Percentiles rank a stretch among this genome's conserved stretches.
phyloP scores from a whole-genome alignment of 345 rosid species.

The Eucalyptus sp. region DNA sequence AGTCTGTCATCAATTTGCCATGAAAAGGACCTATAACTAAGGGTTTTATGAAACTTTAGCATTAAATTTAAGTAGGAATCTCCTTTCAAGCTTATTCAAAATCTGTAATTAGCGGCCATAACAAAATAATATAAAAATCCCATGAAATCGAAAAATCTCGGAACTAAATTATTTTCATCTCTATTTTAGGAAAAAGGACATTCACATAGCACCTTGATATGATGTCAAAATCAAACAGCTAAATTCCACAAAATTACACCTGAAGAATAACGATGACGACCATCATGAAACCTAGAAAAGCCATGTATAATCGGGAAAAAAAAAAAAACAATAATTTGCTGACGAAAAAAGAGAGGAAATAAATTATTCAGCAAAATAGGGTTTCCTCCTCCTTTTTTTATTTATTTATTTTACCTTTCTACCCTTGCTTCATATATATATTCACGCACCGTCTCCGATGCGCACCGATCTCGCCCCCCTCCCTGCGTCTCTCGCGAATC shows the following conservation, averaged over 20 bases:
- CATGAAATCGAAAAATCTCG: rapidly evolving
- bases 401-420: background rate
- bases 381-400: background rate
- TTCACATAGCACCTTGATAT: background rate
- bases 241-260: background rate
- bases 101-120: rapidly evolving
- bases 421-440: background rate
- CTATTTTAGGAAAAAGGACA: background rate
- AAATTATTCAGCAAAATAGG: background rate
- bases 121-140: rapidly evolving
- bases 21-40: background rate
- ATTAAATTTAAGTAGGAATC: rapidly evolving
- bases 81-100: background rate
- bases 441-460: background rate
- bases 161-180: background rate
- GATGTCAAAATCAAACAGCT: background rate
- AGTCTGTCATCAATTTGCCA: rapidly evolving
- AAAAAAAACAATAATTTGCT: background rate
- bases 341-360: background rate
- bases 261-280: background rate
- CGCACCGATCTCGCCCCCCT: rapidly evolving
- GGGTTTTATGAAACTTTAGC: background rate
- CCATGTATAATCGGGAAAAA: background rate
- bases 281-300: background rate
- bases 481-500: background rate